Evolutionary conservation across 1,284 basidiomycete species (phyloP).

Genomic region (Flammula alnicola): DNA sequence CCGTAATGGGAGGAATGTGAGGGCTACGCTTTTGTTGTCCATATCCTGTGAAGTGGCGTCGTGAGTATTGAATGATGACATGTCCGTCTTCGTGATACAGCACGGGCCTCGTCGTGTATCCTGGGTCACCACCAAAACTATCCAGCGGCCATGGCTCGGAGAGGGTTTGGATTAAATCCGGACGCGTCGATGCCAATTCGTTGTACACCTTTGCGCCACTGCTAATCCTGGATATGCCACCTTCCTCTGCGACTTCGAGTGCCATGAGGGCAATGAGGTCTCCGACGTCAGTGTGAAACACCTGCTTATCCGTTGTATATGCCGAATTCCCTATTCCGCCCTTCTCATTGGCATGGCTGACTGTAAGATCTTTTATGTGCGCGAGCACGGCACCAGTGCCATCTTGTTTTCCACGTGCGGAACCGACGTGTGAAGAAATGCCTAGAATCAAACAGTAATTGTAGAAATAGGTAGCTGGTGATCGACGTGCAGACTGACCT

Average conservation of each 20-base stretch:
- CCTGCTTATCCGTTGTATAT: conserved; percentile 52
- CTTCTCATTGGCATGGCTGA: conserved; percentile 41
- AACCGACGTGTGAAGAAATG: conserved; percentile 48
- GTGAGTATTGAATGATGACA: conserved; percentile 50
- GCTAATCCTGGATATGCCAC: conserved; percentile 48
- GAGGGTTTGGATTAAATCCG: conserved; percentile 46
- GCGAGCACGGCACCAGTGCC: conserved; percentile 44
- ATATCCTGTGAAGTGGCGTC: conserved; percentile 47
- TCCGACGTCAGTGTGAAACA: conserved; percentile 49
- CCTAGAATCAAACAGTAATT: conserved; percentile 25
- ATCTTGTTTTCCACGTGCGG: conserved; percentile 46
- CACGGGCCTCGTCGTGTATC: conserved; percentile 42
- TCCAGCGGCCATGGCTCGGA: conserved; percentile 48
- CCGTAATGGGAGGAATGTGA: conserved; percentile 50
- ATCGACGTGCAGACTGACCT: conserved; percentile 37
- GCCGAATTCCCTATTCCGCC: conserved; percentile 47
- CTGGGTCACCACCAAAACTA: conserved; percentile 42
- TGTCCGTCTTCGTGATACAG: conserved; percentile 44
- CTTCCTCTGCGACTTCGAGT: conserved; percentile 44
- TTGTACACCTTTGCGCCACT: conserved; percentile 49
- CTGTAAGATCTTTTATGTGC: conserved; percentile 52
- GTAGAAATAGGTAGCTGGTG: conserved; percentile 20
- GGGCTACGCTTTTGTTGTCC: conserved; percentile 17
- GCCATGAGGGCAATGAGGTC: conserved; percentile 49
- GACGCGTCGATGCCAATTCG: conserved; percentile 46